Evolutionary conservation across 495 filamentous ascomycete species (phyloP).

Genomic region (Thermothielavioides terrestris): DNA sequence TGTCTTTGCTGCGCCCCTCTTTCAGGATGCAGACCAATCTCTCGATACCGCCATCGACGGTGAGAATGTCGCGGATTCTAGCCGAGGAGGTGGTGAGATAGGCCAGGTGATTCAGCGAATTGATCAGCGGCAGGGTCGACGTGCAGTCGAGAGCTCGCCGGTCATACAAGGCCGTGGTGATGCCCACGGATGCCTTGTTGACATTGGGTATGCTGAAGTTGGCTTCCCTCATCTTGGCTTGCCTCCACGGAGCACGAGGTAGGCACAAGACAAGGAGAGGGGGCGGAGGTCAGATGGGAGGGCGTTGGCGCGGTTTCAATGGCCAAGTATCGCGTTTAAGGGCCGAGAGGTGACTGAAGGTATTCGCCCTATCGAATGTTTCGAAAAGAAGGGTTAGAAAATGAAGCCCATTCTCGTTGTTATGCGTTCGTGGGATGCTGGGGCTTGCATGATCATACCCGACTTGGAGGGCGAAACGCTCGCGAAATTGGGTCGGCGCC

Average conservation of each 20-base stretch:
- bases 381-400: conserved; percentile 4
- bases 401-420: conserved; percentile 8
- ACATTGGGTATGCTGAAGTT: conserved; percentile 99
- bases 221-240: conserved; percentile 84
- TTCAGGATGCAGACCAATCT: conserved; percentile 94
- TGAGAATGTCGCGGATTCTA: conserved; percentile 93
- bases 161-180: conserved; percentile 97
- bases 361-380: neutral
- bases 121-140: conserved; percentile 92
- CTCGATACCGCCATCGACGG: conserved; percentile 96
- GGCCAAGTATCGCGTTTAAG: neutral
- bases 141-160: conserved; percentile 96
- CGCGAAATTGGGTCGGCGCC: neutral
- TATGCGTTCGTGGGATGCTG: neutral
- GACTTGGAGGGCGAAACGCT: conserved; percentile 3
- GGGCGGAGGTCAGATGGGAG: neutral
- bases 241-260: conserved; percentile 22
- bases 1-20: conserved; percentile 86
- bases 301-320: neutral
- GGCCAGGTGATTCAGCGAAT: conserved; percentile 94
- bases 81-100: conserved; percentile 98
- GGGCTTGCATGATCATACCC: conserved; percentile 5
- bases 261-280: conserved; percentile 28
- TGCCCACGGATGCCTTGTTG: conserved; percentile 99
- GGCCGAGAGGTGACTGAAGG: neutral